Conservation (phyloP, 1,284 basidiomycete genomes). For the Cryptococcus sp. region DNA sequence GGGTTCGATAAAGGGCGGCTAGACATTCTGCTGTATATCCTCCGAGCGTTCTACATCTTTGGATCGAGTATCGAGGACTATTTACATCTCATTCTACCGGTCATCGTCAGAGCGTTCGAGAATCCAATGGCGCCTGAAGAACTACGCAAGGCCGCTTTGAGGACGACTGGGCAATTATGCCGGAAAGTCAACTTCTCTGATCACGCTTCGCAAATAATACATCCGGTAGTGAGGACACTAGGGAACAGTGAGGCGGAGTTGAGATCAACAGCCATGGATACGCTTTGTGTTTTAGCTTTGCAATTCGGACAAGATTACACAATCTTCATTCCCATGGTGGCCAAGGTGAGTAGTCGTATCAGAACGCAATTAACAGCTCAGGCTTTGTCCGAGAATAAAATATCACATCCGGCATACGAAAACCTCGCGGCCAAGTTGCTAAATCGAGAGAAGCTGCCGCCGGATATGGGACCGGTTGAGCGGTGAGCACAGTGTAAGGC, state of each 20-base stretch:
- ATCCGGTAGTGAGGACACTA: constrained; percentile 86
- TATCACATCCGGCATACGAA: constrained; percentile 84
- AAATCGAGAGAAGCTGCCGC: constrained; percentile 85
- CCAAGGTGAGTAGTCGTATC: constrained; percentile 62
- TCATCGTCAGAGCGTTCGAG: constrained; percentile 90
- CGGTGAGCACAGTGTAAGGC: constrained; percentile 29
- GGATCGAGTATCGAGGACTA: constrained; percentile 98
- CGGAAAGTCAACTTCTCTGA: constrained; percentile 98
- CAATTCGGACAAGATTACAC: constrained; percentile 96
- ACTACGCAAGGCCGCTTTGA: constrained; percentile 82
- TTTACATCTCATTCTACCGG: constrained; percentile 91
- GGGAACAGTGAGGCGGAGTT: constrained; percentile 73
- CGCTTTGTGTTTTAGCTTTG: constrained; percentile 82
- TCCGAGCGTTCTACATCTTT: constrained; percentile 84
- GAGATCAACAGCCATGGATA: constrained; percentile 83
- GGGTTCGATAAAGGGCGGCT: constrained; percentile 67
- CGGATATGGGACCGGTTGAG: constrained; percentile 51
- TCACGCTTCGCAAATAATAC: constrained; percentile 94
- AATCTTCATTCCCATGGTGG: constrained; percentile 94
- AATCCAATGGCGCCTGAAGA: constrained; percentile 67
- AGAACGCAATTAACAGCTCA: constrained; percentile 37
- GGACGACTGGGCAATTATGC: constrained; percentile 86
- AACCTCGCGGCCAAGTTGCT: constrained; percentile 81
- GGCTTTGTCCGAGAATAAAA: constrained; percentile 72
- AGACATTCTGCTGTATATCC: constrained; percentile 75